Evolutionary conservation across 495 filamentous ascomycete genomes (phyloP).

Genomic region (Penicillium arizonense): DNA sequence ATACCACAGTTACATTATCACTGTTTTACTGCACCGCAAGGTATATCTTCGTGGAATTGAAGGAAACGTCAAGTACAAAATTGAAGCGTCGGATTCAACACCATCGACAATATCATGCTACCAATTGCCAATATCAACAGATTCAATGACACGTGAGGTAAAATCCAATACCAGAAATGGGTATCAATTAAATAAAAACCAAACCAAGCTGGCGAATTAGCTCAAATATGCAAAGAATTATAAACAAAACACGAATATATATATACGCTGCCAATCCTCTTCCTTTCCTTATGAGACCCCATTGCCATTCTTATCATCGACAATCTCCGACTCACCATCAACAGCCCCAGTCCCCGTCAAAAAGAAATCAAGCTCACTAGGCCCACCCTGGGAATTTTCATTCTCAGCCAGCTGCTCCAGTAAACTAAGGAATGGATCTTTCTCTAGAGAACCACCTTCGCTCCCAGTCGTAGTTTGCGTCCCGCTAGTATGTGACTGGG

Average conservation of each 20-base stretch:
- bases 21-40: no score
- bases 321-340: constrained; percentile 15
- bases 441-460: constrained; percentile 47
- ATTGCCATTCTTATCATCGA: not conserved
- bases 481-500: constrained; percentile 35
- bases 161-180: not conserved
- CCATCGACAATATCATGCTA: no score
- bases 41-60: no score
- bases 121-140: no score
- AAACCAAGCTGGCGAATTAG: not conserved
- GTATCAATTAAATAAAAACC: constrained; percentile 1
- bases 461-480: constrained; percentile 30
- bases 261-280: not conserved
- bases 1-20: no score
- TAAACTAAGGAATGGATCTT: constrained; percentile 76
- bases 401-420: constrained; percentile 81
- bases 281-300: not conserved
- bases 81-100: no score
- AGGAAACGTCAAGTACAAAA: no score
- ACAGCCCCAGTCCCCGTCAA: constrained; percentile 38
- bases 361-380: constrained; percentile 73
- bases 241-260: not conserved
- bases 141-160: no score
- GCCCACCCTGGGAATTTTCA: constrained; percentile 57
- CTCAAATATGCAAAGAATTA: not conserved